Evolutionary conservation across 164 flowering plant genomes (phyloP), one percentile per base, ranked within the genome.

Genomic region (Brasenia schreberi): DNA sequence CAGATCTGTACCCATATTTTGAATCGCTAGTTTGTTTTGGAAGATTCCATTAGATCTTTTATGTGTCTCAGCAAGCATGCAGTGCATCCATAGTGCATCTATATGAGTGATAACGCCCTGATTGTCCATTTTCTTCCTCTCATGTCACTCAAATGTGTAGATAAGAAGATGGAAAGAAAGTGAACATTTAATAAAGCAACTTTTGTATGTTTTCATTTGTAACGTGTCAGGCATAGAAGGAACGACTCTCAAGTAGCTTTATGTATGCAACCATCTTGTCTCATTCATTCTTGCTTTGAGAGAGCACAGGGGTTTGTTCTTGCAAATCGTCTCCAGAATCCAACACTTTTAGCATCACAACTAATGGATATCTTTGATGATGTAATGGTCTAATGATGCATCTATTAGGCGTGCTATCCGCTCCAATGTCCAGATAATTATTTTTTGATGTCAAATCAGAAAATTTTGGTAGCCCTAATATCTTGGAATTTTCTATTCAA

Each of bases 241-340:
- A 91, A 78, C 97, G 96, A 10, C 81, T 92, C 72, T 74, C 89
- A 60, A 89, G 94, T 70, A 89, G 94, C 79, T 89, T 84, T 79
- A 72, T 89, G 78, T 86, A 92, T 77, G 93, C 96, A 5, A 86
- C 89, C 68, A 81, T 92, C 23, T 74, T 92, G 69, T 74, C 96
- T 0, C 97, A 92, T 69, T 0, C 97, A 92, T 69, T 77, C 83
- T 69, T 82, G 91, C 71, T 77, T 92, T 67, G 97, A 89, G 77
- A 82, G 77, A 60, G 90, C 96, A 19, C 61, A 87, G 83, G 89
- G 80, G 5, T 91, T 91, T 74, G 85, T 86, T 64, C 83, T 87
- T 56, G 91, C 93, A n/a, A 84, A 87, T 70, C 81, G 92, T 16
- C 94, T 89, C 44, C 94, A 86, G 64, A 84, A 86, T 73, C 76